Conservation (phyloP, 139 green algal species). For the Chlamydomonas schloesseri region DNA sequence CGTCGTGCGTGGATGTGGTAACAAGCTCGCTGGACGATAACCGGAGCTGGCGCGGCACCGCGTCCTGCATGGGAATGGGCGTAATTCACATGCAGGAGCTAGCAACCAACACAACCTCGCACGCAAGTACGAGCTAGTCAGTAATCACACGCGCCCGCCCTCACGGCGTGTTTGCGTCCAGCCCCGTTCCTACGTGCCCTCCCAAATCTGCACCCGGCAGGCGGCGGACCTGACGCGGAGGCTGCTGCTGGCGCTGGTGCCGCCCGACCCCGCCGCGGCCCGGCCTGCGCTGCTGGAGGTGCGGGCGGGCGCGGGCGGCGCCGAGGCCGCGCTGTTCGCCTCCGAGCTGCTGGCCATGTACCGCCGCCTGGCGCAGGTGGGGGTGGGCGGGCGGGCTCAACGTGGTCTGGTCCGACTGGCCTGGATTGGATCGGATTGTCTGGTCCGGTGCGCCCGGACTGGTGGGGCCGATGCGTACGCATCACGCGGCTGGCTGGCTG, state of each 20-base stretch:
- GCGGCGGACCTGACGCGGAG: not conserved
- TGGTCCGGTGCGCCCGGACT: no score
- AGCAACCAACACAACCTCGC: not conserved
- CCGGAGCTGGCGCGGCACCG: no score
- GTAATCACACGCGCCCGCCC: no score
- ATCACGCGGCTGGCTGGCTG: no score
- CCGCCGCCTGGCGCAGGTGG: constrained; percentile 49
- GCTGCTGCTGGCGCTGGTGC: constrained; percentile 30
- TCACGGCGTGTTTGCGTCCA: no score
- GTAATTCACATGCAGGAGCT: not conserved
- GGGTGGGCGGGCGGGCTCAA: not conserved
- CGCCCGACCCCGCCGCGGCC: constrained; percentile 6
- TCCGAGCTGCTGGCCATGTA: constrained; percentile 67
- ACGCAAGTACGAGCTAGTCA: no score
- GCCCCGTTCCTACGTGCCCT: no score
- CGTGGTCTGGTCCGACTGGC: not conserved
- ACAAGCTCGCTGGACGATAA: not conserved
- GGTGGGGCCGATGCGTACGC: no score
- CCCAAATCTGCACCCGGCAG: not conserved
- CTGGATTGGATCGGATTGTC: no score
- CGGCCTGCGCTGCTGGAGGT: constrained; percentile 78
- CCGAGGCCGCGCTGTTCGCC: constrained; percentile 70
- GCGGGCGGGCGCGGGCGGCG: constrained; percentile 62
- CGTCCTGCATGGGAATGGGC: no score
- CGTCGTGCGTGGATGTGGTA: not conserved